Base-by-base conservation (phyloP, 2,329 filamentous ascomycete genomes). In the Aspergillus piperis region DNA sequence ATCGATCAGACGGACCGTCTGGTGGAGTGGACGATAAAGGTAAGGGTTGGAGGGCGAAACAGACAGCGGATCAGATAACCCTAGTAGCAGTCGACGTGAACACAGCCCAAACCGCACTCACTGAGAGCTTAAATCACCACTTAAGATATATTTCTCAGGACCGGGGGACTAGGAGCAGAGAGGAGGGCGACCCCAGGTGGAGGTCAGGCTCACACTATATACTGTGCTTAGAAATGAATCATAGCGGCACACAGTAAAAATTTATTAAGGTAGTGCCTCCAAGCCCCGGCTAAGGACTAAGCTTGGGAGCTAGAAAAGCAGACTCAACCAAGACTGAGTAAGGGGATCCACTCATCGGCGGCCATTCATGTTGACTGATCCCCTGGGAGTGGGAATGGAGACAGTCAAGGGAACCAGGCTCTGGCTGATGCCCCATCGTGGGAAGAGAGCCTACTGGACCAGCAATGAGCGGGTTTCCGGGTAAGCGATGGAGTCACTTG, bases 251-350 rank as follows among this genome's bases (percentile, higher is more conserved):
- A 11, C 23, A 30, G 47, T 19, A 50, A 50, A 50, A 50, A 50
- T 10, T 50, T 19, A 50, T 32, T 50, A 50, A 30, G 63, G 58
- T 55, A 41, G 44, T 27, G 25, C 25, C 30, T 27, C 25, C 25
- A 50, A 50, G 47, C 47, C 32, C 25, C 47, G 47, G 47, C 56
- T 52, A 52, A 25, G 23, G 23, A 54, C 51, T 58, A 63, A 64
- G 64, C 62, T 63, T 61, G 57, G 27, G 54, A 58, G 48, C 55
- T 61, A 60, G 30, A 56, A 52, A 52, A 51, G 47, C 27, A 53
- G 48, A 57, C 25, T 30, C 30, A n/a, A 38, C 13, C 23, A 53
- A 50, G 13, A 17, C 47, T 27, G 56, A 41, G 49, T 19, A 54
- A 25, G 39, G 27, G 39, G 50, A 39, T 59, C 57, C 57, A 57